Percentiles rank a stretch among this genome's conserved stretches.
These are phyloP conservation scores for Basidiobolus heterosporus DNA, from an alignment of 371 early-diverging fungal genomes.

Conservation along the genomic window DNA sequence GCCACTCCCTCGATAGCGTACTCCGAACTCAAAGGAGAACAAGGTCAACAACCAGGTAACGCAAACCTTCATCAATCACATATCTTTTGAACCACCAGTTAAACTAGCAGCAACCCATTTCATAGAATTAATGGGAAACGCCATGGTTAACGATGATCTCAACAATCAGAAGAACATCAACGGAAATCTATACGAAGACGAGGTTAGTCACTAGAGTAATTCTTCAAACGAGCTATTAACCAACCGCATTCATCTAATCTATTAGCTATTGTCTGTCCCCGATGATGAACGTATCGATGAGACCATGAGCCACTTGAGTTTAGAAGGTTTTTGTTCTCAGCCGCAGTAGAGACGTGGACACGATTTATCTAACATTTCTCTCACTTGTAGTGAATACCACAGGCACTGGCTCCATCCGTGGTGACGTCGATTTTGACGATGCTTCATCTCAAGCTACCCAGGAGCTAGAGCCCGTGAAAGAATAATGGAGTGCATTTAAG, in stretches of 20 bases:
- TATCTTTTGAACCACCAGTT: too few species aligned
- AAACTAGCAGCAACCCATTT: too few species aligned
- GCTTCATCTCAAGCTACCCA: too few species aligned
- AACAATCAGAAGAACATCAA: too few species aligned
- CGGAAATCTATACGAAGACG: too few species aligned
- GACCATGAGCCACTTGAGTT: slow-evolving; percentile 30
- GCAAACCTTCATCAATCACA: slow-evolving; percentile 5
- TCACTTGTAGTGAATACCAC: slow-evolving; percentile 36
- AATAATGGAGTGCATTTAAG: too few species aligned
- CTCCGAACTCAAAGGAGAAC: slow-evolving; percentile 17
- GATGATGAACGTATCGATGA: slow-evolving; percentile 18
- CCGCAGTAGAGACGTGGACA: background rate
- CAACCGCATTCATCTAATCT: background rate
- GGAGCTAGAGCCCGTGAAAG: too few species aligned
- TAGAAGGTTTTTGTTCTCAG: slow-evolving; percentile 20
- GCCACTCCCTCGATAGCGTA: slow-evolving; percentile 19
- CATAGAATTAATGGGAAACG: too few species aligned
- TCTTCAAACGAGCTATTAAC: background rate
- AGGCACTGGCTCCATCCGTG: slow-evolving; percentile 43
- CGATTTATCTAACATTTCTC: too few species aligned
- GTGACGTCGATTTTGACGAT: slow-evolving; percentile 3
- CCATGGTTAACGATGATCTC: too few species aligned
- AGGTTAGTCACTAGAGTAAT: background rate
- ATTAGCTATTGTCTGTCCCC: slow-evolving; percentile 9
- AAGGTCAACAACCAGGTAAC: slow-evolving; percentile 18